phyloP scores from a whole-genome alignment of 805 yeast genomes.

The Lipomyces sp. region DNA sequence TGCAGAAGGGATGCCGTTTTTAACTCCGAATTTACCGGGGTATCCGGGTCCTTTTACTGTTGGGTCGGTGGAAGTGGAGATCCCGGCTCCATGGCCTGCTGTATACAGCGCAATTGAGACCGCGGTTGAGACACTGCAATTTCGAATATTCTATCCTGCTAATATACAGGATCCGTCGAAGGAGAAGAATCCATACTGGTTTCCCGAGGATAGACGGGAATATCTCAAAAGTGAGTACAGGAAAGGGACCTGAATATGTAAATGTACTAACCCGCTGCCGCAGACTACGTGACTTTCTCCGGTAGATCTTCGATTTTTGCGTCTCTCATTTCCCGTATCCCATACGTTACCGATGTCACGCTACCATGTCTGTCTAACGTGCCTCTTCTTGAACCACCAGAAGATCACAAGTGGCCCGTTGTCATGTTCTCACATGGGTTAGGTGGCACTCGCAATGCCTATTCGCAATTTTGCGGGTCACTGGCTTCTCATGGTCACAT shows the following conservation, averaged over 20 bases:
- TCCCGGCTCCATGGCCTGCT: constrained; percentile 35
- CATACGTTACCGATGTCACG: constrained; percentile 28
- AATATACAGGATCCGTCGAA: constrained; percentile 1
- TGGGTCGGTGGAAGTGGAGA: constrained; percentile 38
- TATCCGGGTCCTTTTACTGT: constrained; percentile 39
- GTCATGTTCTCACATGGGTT: constrained; percentile 40
- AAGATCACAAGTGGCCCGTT: constrained; percentile 36
- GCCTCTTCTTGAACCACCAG: constrained; percentile 32
- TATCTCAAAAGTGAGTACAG: constrained; percentile 23
- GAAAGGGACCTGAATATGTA: background rate
- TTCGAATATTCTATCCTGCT: constrained; percentile 39
- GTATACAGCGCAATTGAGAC: constrained; percentile 28
- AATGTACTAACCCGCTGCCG: background rate
- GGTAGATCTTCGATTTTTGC: constrained; percentile 16
- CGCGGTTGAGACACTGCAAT: constrained; percentile 33
- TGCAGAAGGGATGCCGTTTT: constrained; percentile 7
- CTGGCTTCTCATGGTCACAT: constrained; percentile 39
- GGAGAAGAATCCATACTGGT: constrained; percentile 33
- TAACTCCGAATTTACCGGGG: constrained; percentile 38
- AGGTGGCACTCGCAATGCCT: constrained; percentile 39
- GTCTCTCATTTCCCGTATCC: constrained; percentile 23
- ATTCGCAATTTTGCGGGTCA: constrained; percentile 38
- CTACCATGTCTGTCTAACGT: constrained; percentile 16
- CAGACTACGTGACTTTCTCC: constrained; percentile 20
- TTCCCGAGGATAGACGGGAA: constrained; percentile 30